Evolutionary conservation across 208 protist species (phyloP).

Genomic region (Trypanosoma rangeli): DNA sequence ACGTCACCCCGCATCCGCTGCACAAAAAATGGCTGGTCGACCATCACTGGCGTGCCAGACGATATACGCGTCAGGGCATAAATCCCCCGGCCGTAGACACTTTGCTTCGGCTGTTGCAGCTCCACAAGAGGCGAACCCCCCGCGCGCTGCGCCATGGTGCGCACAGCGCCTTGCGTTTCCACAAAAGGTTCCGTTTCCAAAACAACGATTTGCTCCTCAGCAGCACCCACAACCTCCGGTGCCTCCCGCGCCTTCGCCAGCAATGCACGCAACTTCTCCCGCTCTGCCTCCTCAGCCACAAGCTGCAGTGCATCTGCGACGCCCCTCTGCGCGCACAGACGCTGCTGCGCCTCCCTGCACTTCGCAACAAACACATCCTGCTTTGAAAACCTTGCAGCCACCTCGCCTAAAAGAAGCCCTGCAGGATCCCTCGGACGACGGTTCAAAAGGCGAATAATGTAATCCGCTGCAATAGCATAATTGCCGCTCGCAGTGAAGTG

Average conservation of each 20-base stretch:
- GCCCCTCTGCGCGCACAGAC: conserved; percentile 44
- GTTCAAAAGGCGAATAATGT: conserved; percentile 78
- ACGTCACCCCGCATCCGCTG: conserved; percentile 44
- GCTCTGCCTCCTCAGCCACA: conserved; percentile 6
- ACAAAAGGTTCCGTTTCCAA: conserved; percentile 28
- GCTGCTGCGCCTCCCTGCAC: conserved; percentile 48
- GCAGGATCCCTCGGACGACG: conserved; percentile 53
- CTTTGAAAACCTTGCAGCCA: conserved; percentile 38
- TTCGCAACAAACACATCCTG: conserved; percentile 57
- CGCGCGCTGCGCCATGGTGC: conserved; percentile 21
- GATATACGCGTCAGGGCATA: conserved; percentile 57
- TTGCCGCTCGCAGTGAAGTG: conserved; percentile 55
- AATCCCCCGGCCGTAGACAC: conserved; percentile 64
- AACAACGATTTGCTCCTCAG: conserved; percentile 35
- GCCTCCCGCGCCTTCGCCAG: not conserved
- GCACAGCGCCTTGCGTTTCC: conserved; percentile 30
- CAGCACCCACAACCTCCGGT: not conserved
- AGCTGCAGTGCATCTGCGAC: conserved; percentile 20
- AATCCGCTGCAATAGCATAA: conserved; percentile 81
- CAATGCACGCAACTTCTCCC: conserved; percentile 5
- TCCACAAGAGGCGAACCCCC: conserved; percentile 34
- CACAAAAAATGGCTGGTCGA: conserved; percentile 59
- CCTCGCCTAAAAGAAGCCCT: conserved; percentile 61
- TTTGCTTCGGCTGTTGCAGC: conserved; percentile 59
- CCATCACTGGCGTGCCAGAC: conserved; percentile 43